phyloP scores from a whole-genome alignment of 1,284 basidiomycete genomes.

The Sanghuangporus weigelae region DNA sequence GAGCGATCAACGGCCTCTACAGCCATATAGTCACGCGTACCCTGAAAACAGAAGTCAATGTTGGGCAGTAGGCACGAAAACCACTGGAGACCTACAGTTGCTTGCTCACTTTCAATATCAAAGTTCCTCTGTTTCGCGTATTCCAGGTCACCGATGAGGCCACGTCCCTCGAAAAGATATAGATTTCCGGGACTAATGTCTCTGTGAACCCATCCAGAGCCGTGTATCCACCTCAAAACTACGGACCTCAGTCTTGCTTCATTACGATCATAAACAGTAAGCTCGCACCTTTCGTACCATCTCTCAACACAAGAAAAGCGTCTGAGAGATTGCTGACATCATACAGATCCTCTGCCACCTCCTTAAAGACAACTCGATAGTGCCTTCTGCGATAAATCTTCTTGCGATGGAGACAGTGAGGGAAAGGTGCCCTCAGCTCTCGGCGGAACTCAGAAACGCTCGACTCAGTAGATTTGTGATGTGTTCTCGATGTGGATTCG shows the following conservation, averaged over 20 bases:
- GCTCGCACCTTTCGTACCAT: not conserved
- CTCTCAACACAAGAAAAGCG: not conserved
- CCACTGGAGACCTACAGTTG: not conserved
- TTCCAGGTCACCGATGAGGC: slow-evolving; percentile 4
- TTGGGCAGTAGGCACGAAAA: too few species aligned
- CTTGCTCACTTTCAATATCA: not conserved
- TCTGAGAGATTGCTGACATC: not conserved
- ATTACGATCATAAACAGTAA: not conserved
- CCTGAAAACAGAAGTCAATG: not conserved
- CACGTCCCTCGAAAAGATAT: not conserved
- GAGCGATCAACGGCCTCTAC: not conserved
- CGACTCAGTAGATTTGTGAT: too few species aligned
- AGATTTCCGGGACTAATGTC: not conserved
- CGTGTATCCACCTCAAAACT: not conserved
- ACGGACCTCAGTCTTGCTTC: too few species aligned
- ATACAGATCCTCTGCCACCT: too few species aligned
- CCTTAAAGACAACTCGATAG: too few species aligned
- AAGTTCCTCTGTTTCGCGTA: not conserved
- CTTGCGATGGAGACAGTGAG: too few species aligned
- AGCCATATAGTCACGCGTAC: not conserved
- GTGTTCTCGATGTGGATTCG: too few species aligned
- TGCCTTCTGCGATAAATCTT: too few species aligned
- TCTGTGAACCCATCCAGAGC: not conserved
- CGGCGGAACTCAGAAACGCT: too few species aligned
- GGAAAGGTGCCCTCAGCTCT: too few species aligned